A percentile compares a stretch with the other conserved stretches of the same genome.
phyloP scores from a whole-genome alignment of 352 stramenopile genomes.

The Blastocystis sp. region DNA sequence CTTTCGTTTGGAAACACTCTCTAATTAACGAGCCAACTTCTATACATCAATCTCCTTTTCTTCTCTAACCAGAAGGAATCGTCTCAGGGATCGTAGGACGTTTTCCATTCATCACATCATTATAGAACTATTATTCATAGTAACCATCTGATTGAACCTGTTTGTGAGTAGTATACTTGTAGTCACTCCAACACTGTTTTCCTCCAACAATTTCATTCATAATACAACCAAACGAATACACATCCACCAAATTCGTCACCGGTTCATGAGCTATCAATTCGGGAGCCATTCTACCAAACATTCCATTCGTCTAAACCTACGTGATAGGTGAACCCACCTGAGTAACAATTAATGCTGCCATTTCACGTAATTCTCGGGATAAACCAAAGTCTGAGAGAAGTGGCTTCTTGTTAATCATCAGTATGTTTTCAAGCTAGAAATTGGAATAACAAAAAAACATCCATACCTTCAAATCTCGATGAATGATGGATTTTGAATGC shows the following conservation, averaged over 20 bases:
- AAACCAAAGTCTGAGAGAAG: conserved; percentile 4
- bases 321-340: neutral
- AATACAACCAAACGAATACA: conserved; percentile 37
- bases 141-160: neutral
- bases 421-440: neutral
- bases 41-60: neutral
- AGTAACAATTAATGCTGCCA: neutral
- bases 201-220: conserved; percentile 5
- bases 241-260: neutral
- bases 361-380: neutral
- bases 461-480: conserved; percentile 78
- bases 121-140: neutral
- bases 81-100: neutral
- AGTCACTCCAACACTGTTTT: neutral
- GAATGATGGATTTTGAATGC: conserved; percentile 77
- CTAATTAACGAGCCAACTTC: neutral
- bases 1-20: neutral
- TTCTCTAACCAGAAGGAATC: neutral
- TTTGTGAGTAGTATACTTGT: neutral
- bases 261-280: neutral
- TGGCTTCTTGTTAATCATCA: neutral
- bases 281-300: neutral
- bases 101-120: neutral
- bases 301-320: neutral
- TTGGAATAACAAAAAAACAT: neutral